Evolutionary conservation across 345 rosid genomes (phyloP), one percentile per base, ranked within the genome.

Genomic region (Citrus sinensis): DNA sequence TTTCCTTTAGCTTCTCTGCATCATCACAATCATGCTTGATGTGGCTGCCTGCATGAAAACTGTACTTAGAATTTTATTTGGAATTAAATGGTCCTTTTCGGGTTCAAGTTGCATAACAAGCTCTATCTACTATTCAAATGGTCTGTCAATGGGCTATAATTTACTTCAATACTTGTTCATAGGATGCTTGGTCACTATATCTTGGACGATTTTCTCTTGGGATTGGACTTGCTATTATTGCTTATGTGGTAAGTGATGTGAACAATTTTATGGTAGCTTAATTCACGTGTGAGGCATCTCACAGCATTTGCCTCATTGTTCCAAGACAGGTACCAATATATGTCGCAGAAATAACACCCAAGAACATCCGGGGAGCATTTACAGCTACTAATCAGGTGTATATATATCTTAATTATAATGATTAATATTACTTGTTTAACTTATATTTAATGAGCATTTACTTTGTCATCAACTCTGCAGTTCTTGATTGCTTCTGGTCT

Each of bases 161-260:
- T 27, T 32, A 34, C 24, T 54, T 66, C 62, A 20, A 20, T 79
- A 46, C 49, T 61, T 17, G 49, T 62, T 34, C 2, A 11, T 20
- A 86, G 89, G 73, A 54, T 58, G 80, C 82, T 69, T 84, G 78
- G 84, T 79, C 77, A 54, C 81, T 86, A 10, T 82, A 88, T 74
- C 32, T 83, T 39, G 89, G 87, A 51, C 81, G 91, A 77, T 56
- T 78, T 13, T 77, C 72, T 1, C 24, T 58, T 8, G 88, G 90
- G 7, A 67, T 83, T 32, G 89, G 89, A 80, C 10, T 81, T 25
- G 85, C 84, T 55, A 16, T 86, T 68, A 32, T 79, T 27, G 71
- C 78, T 76, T 86, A 82, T 67, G 85, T 77, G 85, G 90, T 84
- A 81, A 77, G 19, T 42, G 39, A 17, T 42, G 3, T 35, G 34